Base-by-base conservation (phyloP, 2,329 filamentous ascomycete species). In the Ophiocordyceps robertsii region DNA sequence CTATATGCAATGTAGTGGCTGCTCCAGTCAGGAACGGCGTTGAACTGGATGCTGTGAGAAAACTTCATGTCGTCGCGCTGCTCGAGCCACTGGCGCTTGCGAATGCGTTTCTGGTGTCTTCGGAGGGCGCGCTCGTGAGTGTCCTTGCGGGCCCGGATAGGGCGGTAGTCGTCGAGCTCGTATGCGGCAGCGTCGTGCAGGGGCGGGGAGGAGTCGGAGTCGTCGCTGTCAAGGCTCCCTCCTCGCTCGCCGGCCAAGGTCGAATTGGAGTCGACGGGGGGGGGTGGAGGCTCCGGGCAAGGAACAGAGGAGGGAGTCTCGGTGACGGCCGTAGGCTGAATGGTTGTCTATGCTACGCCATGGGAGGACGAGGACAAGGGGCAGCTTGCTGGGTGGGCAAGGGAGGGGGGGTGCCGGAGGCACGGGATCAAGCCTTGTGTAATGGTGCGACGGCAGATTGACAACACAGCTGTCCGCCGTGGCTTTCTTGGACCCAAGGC, bases 1-100 rank as follows among this genome's bases (percentile, higher is more conserved):
- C 89, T 95, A 66, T 98, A 98, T 46, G 89, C 85, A 58, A 98
- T 93, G 65, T 98, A 98, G 64, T 96, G 80, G 56, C 82, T 89
- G 69, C 87, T 95, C 92, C 92, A 98, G 66, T 98, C 92, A n/a
- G 92, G 92, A 54, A 98, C 92, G 49, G 92, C 89, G 69, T 98
- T 98, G 69, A 98, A 98, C 71, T 98, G 92, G 54, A 98, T 82
- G 66, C 90, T 96, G 63, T 98, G 92, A 16, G 90, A 96, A 73
- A 98, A 98, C 81, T 96, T 96, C 92, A 98, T 98, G 59, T 87
- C 85, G 78, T 84, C 80, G 51, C 72, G 75, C 53, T 80, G 70
- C 53, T 84, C 76, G 55, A 89, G 79, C 72, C 76, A 75, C 57
- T 69, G 68, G 61, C 77, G 73, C 69, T 88, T 88, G 60, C 73